A percentile compares a stretch with the other conserved stretches of the same genome.
Conservation (phyloP, 2,329 filamentous ascomycete species). For the Bipolaris gigantea region DNA sequence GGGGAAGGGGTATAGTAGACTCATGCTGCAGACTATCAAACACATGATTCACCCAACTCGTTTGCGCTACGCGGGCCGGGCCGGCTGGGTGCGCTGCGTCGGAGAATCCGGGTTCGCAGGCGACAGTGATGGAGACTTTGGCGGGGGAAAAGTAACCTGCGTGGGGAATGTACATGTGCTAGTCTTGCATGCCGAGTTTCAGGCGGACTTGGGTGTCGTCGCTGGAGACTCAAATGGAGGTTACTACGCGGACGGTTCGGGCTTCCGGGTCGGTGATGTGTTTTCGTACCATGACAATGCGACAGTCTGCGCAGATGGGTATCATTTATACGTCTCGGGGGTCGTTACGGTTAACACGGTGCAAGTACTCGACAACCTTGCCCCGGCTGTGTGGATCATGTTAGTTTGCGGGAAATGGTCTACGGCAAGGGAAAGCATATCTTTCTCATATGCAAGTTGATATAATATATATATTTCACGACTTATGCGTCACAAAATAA, state of each 20-base stretch:
- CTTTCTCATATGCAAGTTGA: not conserved
- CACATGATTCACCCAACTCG: conserved; percentile 52
- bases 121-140: conserved; percentile 49
- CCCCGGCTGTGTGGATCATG: conserved; percentile 36
- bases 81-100: conserved; percentile 40
- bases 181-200: conserved; percentile 49
- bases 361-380: conserved; percentile 47
- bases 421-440: not conserved
- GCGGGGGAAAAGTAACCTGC: conserved; percentile 50
- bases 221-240: conserved; percentile 51
- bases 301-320: conserved; percentile 42
- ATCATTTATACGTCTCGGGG: conserved; percentile 48
- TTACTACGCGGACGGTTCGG: conserved; percentile 41
- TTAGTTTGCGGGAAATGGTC: not conserved
- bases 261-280: conserved; percentile 43
- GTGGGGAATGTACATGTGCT: conserved; percentile 49
- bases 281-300: conserved; percentile 50
- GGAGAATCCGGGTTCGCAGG: conserved; percentile 47
- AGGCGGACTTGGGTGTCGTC: conserved; percentile 48
- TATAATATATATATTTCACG: not conserved
- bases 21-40: conserved; percentile 41
- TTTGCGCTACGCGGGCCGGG: conserved; percentile 41
- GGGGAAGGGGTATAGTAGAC: not conserved
- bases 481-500: conserved; percentile 50
- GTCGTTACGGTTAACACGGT: conserved; percentile 40